A percentile compares a stretch with the other conserved stretches of the same genome.
Conservation (phyloP, 2,329 filamentous ascomycete genomes). For the Stachybotrys chartarum region DNA sequence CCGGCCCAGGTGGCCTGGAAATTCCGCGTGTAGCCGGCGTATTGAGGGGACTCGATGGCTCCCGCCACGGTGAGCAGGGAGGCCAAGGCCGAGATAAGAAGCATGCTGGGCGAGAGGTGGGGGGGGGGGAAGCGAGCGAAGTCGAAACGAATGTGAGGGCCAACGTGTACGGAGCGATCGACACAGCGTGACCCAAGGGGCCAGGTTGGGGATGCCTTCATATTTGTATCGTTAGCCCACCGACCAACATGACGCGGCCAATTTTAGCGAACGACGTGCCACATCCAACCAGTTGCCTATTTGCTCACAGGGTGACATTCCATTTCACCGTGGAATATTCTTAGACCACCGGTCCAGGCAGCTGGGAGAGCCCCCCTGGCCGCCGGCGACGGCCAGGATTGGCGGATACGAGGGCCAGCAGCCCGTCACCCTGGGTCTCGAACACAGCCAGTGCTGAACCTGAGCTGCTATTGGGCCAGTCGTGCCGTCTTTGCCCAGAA, state of each 20-base stretch:
- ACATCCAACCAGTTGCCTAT: background rate
- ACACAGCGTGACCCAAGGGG: background rate
- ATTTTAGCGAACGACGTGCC: background rate
- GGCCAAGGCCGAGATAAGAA: background rate
- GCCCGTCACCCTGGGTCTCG: background rate
- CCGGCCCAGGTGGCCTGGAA: conserved; percentile 28
- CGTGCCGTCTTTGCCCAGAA: background rate
- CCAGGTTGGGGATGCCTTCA: background rate
- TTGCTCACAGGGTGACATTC: background rate
- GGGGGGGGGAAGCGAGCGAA: background rate
- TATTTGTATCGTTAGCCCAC: background rate
- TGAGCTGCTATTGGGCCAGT: background rate
- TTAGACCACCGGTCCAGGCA: background rate
- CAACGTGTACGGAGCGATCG: background rate
- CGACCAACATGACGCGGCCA: background rate
- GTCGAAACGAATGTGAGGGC: background rate
- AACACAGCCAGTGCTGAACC: background rate
- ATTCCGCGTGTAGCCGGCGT: conserved; percentile 17
- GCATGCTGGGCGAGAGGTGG: background rate
- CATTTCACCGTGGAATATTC: background rate
- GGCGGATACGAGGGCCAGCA: background rate
- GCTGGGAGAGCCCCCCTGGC: background rate
- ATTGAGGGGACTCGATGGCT: conserved; percentile 17
- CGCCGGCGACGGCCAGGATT: background rate
- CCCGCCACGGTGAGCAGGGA: background rate